Evolutionary conservation across 345 rosid genomes (phyloP).

Genomic region (Triadica sebifera): DNA sequence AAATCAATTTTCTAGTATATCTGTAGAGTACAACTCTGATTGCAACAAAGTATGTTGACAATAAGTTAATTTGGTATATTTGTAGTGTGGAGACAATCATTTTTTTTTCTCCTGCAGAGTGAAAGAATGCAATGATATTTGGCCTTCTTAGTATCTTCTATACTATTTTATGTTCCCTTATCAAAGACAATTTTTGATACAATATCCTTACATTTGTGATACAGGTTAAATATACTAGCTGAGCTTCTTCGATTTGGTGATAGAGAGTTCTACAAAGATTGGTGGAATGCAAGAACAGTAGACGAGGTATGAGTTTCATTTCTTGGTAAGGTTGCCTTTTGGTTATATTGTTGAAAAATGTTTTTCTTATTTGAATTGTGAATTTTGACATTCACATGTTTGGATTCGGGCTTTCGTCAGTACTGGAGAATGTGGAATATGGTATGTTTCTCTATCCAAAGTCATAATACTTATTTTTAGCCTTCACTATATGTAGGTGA

Average conservation of each 20-base stretch:
- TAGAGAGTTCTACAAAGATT: constrained; percentile 94
- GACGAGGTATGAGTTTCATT: constrained; percentile 64
- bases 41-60: not conserved
- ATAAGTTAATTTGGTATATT: not conserved
- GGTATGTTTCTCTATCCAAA: constrained; percentile 56
- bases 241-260: constrained; percentile 97
- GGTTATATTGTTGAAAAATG: constrained; percentile 15
- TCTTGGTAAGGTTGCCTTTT: constrained; percentile 9
- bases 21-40: not conserved
- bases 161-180: not conserved
- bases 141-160: not conserved
- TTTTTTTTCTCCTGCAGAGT: no score
- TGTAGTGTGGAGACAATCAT: not conserved
- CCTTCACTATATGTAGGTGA: not conserved
- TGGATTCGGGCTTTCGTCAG: constrained; percentile 50
- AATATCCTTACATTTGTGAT: constrained; percentile 9
- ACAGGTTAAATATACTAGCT: constrained; percentile 93
- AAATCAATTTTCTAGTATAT: not conserved
- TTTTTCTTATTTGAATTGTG: constrained; percentile 14
- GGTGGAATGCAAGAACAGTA: constrained; percentile 99
- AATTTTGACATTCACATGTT: not conserved
- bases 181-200: not conserved
- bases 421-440: constrained; percentile 99
- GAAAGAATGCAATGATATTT: not conserved
- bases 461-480: not conserved